These are phyloP conservation scores for Eucalyptus leucophloia DNA, from an alignment of 345 rosid genomes.

Conservation along the genomic window DNA sequence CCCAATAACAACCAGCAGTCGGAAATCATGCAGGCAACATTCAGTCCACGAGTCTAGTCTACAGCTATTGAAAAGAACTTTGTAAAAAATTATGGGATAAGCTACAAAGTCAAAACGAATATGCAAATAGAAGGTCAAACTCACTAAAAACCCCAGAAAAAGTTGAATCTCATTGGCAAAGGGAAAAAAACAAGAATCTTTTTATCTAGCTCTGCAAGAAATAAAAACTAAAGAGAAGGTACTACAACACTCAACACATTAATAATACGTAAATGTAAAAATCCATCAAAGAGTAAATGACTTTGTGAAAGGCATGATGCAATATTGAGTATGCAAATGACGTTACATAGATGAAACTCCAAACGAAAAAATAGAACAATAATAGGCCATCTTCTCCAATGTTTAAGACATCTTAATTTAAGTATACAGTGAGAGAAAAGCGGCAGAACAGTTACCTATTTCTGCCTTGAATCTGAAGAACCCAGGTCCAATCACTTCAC, in stretches of 20 bases:
- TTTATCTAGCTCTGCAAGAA: background rate
- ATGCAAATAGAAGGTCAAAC: background rate
- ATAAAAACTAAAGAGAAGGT: background rate
- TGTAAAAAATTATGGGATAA: background rate
- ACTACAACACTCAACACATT: background rate
- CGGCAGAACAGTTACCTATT: slow-evolving; percentile 46
- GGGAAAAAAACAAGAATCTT: background rate
- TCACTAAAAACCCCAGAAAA: background rate
- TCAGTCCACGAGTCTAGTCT: background rate
- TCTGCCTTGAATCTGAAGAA: slow-evolving; percentile 97
- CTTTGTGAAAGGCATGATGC: background rate
- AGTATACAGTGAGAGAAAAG: background rate
- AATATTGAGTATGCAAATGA: background rate
- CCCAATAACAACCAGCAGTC: background rate
- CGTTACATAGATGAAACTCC: background rate
- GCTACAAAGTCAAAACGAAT: background rate
- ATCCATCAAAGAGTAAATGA: background rate
- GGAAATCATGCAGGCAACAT: background rate
- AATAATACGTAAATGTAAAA: background rate
- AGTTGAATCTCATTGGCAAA: background rate
- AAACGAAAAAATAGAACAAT: background rate
- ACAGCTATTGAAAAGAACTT: background rate
- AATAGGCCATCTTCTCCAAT: background rate
- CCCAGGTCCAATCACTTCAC: slow-evolving; percentile 99
- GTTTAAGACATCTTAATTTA: background rate